Conservation (phyloP, 2,329 filamentous ascomycete species). For the Aureobasidium namibiae region DNA sequence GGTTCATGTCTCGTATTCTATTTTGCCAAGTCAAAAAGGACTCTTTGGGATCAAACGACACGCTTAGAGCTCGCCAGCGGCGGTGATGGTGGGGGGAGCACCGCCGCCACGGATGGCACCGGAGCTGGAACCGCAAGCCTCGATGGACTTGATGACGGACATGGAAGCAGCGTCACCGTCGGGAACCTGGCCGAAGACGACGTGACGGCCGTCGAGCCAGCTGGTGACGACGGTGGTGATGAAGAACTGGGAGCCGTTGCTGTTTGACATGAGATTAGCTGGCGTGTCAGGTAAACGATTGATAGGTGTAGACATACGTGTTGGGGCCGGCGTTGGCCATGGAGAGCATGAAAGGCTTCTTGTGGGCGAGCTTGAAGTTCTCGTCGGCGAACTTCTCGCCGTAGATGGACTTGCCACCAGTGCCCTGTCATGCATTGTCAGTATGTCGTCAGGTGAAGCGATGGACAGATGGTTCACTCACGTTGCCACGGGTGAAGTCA, state of each 20-base stretch:
- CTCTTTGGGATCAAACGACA: background rate
- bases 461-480: constrained; percentile 41
- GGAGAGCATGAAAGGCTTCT: constrained; percentile 84
- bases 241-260: constrained; percentile 68
- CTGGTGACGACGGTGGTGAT: constrained; percentile 59
- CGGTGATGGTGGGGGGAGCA: constrained; percentile 44
- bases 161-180: constrained; percentile 45
- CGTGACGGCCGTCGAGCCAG: constrained; percentile 72
- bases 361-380: constrained; percentile 88
- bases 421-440: constrained; percentile 45
- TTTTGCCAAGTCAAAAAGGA: constrained; percentile 1
- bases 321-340: constrained; percentile 99
- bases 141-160: constrained; percentile 50
- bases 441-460: background rate
- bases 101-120: constrained; percentile 46
- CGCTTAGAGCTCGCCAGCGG: constrained; percentile 34
- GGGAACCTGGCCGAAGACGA: constrained; percentile 71
- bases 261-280: constrained; percentile 27
- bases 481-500: constrained; percentile 92
- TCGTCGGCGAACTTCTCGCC: constrained; percentile 96
- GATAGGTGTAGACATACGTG: constrained; percentile 50
- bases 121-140: constrained; percentile 48
- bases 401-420: constrained; percentile 94
- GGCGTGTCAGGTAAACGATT: background rate
- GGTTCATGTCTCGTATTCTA: constrained; percentile 12